Evolutionary conservation across 768 basidiomycete species (phyloP).

Genomic region (Tylopilus rubrobrunneus): DNA sequence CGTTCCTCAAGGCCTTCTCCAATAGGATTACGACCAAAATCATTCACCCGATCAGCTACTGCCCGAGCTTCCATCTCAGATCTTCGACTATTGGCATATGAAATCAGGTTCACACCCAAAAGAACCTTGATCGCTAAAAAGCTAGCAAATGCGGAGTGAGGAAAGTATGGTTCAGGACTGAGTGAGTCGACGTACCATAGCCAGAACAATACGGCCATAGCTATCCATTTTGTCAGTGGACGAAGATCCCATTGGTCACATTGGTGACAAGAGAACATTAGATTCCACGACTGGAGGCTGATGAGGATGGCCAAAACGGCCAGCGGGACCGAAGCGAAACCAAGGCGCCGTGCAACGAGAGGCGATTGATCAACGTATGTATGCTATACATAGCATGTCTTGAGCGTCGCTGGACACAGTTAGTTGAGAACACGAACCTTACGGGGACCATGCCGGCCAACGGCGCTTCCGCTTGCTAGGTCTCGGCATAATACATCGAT

Average conservation of each 20-base stretch:
- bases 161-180: background rate
- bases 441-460: constrained; percentile 61
- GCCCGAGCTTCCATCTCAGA: constrained; percentile 76
- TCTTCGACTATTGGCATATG: constrained; percentile 72
- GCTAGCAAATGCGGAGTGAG: constrained; percentile 35
- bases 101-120: constrained; percentile 84
- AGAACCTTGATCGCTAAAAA: constrained; percentile 87
- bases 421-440: constrained; percentile 46
- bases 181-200: constrained; percentile 62
- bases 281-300: constrained; percentile 63
- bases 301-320: constrained; percentile 79
- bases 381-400: constrained; percentile 45
- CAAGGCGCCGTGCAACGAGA: constrained; percentile 86
- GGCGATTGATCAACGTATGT: constrained; percentile 95
- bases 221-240: constrained; percentile 55
- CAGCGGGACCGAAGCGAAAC: constrained; percentile 89
- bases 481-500: constrained; percentile 95
- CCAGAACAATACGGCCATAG: constrained; percentile 72
- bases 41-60: constrained; percentile 72
- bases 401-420: background rate
- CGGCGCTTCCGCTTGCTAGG: constrained; percentile 72
- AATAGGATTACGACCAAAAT: constrained; percentile 87
- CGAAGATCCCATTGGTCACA: constrained; percentile 38
- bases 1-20: constrained; percentile 88
- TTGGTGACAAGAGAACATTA: constrained; percentile 53